Evolutionary conservation across 179 eudicot species (phyloP).

Genomic region (Drosera spatulata): DNA sequence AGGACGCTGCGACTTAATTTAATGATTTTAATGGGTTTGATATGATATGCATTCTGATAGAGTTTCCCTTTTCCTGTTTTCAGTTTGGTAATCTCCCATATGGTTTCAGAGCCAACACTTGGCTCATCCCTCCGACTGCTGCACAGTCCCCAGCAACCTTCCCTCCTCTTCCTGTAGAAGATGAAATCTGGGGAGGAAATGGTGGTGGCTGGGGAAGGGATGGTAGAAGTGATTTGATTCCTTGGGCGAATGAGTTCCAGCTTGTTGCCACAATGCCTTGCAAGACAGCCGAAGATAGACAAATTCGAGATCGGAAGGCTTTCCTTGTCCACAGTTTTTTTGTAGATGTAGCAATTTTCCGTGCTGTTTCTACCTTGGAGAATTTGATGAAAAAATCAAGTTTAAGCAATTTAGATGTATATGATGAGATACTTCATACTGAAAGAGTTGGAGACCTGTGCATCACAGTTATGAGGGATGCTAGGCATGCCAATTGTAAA

Average conservation of each 20-base stretch:
- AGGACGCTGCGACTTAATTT: background rate
- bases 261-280: conserved; percentile 93
- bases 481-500: conserved; percentile 74
- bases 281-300: conserved; percentile 97
- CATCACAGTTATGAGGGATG: conserved; percentile 65
- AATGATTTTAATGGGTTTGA: background rate
- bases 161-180: conserved; percentile 85
- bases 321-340: conserved; percentile 92
- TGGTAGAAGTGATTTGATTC: conserved; percentile 67
- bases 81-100: conserved; percentile 98
- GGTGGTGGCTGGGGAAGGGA: conserved; percentile 98
- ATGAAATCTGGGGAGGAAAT: conserved; percentile 94
- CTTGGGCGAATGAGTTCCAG: conserved; percentile 78
- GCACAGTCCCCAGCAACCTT: conserved; percentile 62
- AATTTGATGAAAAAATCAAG: conserved; percentile 46
- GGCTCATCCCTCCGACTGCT: conserved; percentile 91
- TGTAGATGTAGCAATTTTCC: conserved; percentile 92
- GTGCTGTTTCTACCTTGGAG: conserved; percentile 61
- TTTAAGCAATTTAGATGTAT: conserved; percentile 15
- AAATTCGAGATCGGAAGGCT: conserved; percentile 90
- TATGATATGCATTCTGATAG: conserved; percentile 1
- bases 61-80: conserved; percentile 9
- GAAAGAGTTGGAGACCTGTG: conserved; percentile 76
- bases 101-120: conserved; percentile 98
- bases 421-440: conserved; percentile 30